Percentiles rank a stretch among this genome's conserved stretches.
Conservation (phyloP, 1,284 basidiomycete genomes). For the Ustilago shanxiensis region DNA sequence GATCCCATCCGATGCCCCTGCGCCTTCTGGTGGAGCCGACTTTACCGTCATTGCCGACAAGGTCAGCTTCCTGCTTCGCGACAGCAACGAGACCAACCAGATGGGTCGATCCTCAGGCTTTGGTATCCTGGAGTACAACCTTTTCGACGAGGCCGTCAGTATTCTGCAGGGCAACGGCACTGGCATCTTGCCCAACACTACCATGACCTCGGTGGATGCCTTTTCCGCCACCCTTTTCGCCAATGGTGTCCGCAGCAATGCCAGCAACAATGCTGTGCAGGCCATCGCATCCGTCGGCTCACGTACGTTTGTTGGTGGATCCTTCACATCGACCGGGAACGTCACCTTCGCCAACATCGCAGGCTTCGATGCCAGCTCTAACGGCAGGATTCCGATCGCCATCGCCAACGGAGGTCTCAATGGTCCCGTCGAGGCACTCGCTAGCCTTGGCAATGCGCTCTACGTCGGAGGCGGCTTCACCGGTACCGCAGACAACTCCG, state of each 20-base stretch:
- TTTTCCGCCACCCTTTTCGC: slow-evolving; percentile 76
- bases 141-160: slow-evolving; percentile 46
- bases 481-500: slow-evolving; percentile 76
- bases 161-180: slow-evolving; percentile 46
- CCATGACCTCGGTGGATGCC: slow-evolving; percentile 79
- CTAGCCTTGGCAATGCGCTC: slow-evolving; percentile 72
- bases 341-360: slow-evolving; percentile 80
- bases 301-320: slow-evolving; percentile 81
- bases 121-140: slow-evolving; percentile 62
- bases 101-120: slow-evolving; percentile 47
- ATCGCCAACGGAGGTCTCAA: slow-evolving; percentile 69
- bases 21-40: slow-evolving; percentile 77
- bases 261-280: slow-evolving; percentile 69
- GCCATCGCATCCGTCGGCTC: slow-evolving; percentile 74
- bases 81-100: slow-evolving; percentile 56
- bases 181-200: slow-evolving; percentile 65
- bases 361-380: slow-evolving; percentile 76
- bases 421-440: slow-evolving; percentile 62
- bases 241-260: slow-evolving; percentile 63
- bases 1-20: slow-evolving; percentile 70
- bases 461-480: slow-evolving; percentile 89
- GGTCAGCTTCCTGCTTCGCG: slow-evolving; percentile 57
- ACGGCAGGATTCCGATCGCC: slow-evolving; percentile 70
- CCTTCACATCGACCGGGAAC: slow-evolving; percentile 76
- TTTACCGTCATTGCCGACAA: slow-evolving; percentile 81